Base-by-base conservation (phyloP, 2,329 filamentous ascomycete genomes). In the Fusarium lyarnte region DNA sequence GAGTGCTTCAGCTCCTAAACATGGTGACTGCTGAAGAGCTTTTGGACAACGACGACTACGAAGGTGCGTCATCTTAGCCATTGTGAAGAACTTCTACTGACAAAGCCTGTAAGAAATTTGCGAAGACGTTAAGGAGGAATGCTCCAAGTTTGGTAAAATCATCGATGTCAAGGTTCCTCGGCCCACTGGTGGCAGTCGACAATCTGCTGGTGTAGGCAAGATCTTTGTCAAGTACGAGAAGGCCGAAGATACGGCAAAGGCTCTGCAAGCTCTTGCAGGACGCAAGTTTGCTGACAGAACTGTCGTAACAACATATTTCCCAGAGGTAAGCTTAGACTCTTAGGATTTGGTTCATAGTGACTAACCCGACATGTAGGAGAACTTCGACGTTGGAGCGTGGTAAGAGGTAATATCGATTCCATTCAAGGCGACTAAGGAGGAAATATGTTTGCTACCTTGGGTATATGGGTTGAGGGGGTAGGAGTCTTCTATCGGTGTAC, bases 21-120 rank as follows among this genome's bases (percentile, higher is more conserved):
- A 99, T 99, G 96, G 95, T 99, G 39, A 99, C 96, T 0, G 88
- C 94, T 0, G 96, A 99, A 77, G 96, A 99, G 83, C 86, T 99
- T 29, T 90, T 98, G 83, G 95, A 98, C 79, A 91, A 91, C 57
- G 95, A 98, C 39, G 96, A 99, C 78, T 98, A 98, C 78, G 93
- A 98, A 83, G 95, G 95, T 95, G 87, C 79, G 85, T 76, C 23
- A 43, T 19, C 36, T 19, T 25, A 21, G 13, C 12, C 23, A 11
- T 12, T 21, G 5, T 21, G 23, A 23, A 6, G 46, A 43, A 23
- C 49, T 7, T 10, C 35, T 59, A 60, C 84, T 87, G 82, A 87
- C 73, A 5, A 8, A 11, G 6, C 5, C 17, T 25, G 19, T 58
- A 76, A 98, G 96, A 99, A 92, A 99, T 99, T 74, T 91, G 92